Evolutionary conservation across 2,329 filamentous ascomycete species (phyloP), one percentile per base, ranked within the genome.

Genomic region (Beauveria caledonica): DNA sequence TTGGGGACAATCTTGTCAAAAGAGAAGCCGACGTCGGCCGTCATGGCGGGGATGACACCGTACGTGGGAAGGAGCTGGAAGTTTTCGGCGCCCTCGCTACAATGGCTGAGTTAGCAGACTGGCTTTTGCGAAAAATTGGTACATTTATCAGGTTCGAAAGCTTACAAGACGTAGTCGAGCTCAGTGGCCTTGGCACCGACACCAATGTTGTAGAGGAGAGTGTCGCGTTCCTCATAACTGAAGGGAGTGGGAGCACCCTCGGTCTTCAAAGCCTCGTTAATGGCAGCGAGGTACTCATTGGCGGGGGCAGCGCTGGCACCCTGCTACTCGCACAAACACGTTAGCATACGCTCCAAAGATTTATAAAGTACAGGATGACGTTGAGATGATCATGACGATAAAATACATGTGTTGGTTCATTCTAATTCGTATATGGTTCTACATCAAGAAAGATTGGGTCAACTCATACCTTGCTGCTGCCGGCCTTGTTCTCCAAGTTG

Each of bases 51-150:
- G 68, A 99, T 87, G 64, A 97, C 94, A 72, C 92, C 94, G 70
- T 90, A 99, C n/a, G 92, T 95, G 58, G 94, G 94, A 58, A 97
- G 80, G 58, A 90, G 87, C 73, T 97, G 91, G 85, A 99, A 99
- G 73, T 94, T 83, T 60, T 97, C 92, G 70, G 86, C 78, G 70
- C 90, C 89, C 80, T 99, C 94, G 71, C 78, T 78, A 51, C 17
- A 46, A 21, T n/a, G 39, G 52, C 5, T 23, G 27, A 11, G 23
- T 19, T 52, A 25, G 19, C 25, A 39, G 11, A 60, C 5, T 52
- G n/a, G 25, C 23, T 39, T 39, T 15, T 6, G 33, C 33, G 13
- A 36, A 15, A 36, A 2, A 7, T 2, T 9, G 23, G 45, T 3
- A 45, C 39, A 27, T 13, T 19, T n/a, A 29, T 15, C 17, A 5